Conservation (phyloP, 192 early-diverging fungal species). For the Podila verticillata region DNA sequence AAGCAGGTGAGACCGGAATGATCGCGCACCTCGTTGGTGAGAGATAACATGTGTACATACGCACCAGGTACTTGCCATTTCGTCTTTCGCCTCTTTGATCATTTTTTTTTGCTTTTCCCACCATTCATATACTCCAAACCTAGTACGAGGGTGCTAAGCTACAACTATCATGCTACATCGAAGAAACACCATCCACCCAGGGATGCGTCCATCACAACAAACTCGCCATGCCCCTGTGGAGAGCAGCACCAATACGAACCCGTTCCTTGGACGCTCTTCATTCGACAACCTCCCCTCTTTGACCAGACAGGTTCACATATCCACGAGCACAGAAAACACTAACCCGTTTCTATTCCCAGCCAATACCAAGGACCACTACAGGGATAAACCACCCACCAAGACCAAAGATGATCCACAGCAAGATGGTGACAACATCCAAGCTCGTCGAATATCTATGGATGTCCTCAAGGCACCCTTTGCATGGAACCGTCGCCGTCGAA, state of each 20-base stretch:
- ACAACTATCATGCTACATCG: constrained; percentile 8
- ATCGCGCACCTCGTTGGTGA: no score
- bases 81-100: background rate
- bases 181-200: constrained; percentile 33
- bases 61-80: no score
- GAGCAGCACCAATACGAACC: background rate
- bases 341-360: constrained; percentile 2
- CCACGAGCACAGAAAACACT: background rate
- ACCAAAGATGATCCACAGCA: background rate
- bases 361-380: background rate
- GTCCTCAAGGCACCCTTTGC: constrained; percentile 27
- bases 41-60: no score
- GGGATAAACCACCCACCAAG: background rate
- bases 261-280: background rate
- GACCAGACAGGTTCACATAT: background rate
- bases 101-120: background rate
- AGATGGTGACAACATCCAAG: background rate
- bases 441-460: constrained; percentile 31
- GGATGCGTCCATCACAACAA: background rate
- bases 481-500: constrained; percentile 17
- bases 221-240: background rate
- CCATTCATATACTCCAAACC: background rate
- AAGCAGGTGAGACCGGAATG: no score
- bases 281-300: constrained; percentile 11
- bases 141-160: background rate